Evolutionary conservation across 2,329 filamentous ascomycete genomes (phyloP).

Genomic region (Ophiostoma perfectum): DNA sequence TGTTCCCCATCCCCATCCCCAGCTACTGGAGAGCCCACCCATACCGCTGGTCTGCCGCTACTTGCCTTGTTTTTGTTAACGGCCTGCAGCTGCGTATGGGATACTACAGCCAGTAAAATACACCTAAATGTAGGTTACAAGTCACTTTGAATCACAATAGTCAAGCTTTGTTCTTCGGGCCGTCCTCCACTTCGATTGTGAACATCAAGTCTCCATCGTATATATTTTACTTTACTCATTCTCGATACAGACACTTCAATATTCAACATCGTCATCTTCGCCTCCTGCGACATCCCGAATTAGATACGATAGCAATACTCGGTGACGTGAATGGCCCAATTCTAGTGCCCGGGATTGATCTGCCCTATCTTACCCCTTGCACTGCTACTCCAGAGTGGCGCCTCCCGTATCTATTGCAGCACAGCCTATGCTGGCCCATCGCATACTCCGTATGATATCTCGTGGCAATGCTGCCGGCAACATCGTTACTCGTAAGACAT

Average conservation of each 20-base stretch:
- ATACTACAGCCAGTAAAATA: neutral
- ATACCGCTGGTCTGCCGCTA: slow-evolving; percentile 7
- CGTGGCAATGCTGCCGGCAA: too few species aligned
- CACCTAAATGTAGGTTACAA: neutral
- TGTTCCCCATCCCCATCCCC: too few species aligned
- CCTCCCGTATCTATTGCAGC: neutral
- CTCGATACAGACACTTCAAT: too few species aligned
- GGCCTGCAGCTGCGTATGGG: neutral
- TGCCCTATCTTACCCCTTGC: neutral
- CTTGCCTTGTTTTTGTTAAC: slow-evolving; percentile 10
- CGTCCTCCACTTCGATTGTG: neutral
- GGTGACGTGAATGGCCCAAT: neutral
- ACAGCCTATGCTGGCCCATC: neutral
- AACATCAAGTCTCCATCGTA: neutral
- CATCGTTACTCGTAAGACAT: neutral
- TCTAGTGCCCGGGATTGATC: neutral
- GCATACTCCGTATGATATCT: too few species aligned
- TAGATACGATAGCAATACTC: neutral
- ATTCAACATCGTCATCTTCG: neutral
- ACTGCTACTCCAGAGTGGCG: neutral
- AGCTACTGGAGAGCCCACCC: neutral
- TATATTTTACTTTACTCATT: too few species aligned
- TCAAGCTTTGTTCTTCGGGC: neutral
- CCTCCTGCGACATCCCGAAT: neutral
- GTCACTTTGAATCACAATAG: neutral